Evolutionary conservation across 225 moss, liverwort and hornwort species (phyloP).

Genomic region (Physcomitrellopsis africana): DNA sequence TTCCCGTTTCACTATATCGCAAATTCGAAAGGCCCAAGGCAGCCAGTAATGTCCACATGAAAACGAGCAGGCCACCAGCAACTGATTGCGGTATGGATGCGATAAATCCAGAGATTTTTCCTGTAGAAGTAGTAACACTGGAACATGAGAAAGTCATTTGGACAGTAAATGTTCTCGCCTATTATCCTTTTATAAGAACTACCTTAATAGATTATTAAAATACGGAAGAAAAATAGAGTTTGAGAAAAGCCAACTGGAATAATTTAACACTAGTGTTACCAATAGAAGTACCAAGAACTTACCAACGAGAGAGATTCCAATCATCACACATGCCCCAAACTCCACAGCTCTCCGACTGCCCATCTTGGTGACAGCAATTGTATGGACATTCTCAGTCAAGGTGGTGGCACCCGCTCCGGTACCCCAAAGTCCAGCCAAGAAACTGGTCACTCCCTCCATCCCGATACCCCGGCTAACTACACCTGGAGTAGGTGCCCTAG

Average conservation of each 20-base stretch:
- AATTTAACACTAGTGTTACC: background rate
- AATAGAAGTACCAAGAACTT: conserved; percentile 23
- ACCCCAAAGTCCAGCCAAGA: conserved; percentile 95
- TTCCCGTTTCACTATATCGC: conserved; percentile 87
- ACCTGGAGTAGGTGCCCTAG: conserved; percentile 88
- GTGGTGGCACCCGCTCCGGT: conserved; percentile 87
- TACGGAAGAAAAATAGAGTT: background rate
- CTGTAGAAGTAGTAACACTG: conserved; percentile 32
- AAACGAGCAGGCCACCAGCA: conserved; percentile 70
- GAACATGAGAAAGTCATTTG: background rate
- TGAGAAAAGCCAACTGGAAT: background rate
- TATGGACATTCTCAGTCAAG: conserved; percentile 96
- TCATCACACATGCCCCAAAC: conserved; percentile 76
- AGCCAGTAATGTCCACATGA: conserved; percentile 89
- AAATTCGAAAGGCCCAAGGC: conserved; percentile 80
- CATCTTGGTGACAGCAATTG: conserved; percentile 98
- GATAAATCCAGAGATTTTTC: conserved; percentile 82
- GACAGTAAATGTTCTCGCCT: background rate
- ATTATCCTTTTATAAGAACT: background rate
- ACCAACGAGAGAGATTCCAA: conserved; percentile 82
- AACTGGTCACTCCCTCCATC: conserved; percentile 82
- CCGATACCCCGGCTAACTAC: conserved; percentile 91
- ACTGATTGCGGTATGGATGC: conserved; percentile 82
- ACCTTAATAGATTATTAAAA: no score
- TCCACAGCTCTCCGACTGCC: conserved; percentile 91